These are phyloP conservation scores for Verticillium zaregamsianum DNA, from an alignment of 2,329 filamentous ascomycete genomes.

Conservation along the genomic window DNA sequence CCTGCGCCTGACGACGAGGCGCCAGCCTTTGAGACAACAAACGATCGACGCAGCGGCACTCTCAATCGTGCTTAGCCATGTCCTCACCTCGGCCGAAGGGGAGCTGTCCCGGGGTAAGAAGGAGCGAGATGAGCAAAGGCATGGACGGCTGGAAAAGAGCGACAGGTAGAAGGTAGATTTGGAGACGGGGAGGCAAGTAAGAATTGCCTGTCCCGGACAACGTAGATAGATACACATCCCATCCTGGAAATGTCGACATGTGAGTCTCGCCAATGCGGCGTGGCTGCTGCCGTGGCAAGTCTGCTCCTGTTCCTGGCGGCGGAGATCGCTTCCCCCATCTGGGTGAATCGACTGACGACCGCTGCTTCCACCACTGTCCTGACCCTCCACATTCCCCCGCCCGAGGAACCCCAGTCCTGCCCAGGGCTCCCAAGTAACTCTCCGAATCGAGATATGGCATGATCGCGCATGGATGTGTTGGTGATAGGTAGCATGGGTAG, in stretches of 20 bases:
- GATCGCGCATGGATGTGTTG: neutral
- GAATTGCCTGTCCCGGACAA: neutral
- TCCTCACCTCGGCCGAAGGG: neutral
- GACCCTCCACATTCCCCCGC: neutral
- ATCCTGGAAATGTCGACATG: neutral
- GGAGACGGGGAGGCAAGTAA: neutral
- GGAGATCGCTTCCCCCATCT: neutral
- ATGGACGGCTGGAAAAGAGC: neutral
- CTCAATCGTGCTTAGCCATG: neutral
- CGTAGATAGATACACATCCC: slow-evolving; percentile 1
- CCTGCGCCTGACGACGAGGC: neutral
- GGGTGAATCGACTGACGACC: neutral
- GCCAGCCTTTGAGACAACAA: neutral
- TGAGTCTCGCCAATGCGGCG: neutral
- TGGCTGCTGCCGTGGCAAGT: neutral
- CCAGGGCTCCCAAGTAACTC: neutral
- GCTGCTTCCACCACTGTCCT: neutral
- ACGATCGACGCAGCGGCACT: neutral
- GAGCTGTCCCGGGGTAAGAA: neutral
- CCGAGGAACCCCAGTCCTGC: neutral
- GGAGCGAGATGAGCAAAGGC: neutral
- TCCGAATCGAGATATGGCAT: neutral
- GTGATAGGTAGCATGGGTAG: neutral
- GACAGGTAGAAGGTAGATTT: neutral
- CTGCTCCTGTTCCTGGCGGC: neutral